A percentile compares a stretch with the other conserved stretches of the same genome.
These are phyloP conservation scores for Botrytis medusae DNA, from an alignment of 2,329 filamentous ascomycete species.

Conservation along the genomic window DNA sequence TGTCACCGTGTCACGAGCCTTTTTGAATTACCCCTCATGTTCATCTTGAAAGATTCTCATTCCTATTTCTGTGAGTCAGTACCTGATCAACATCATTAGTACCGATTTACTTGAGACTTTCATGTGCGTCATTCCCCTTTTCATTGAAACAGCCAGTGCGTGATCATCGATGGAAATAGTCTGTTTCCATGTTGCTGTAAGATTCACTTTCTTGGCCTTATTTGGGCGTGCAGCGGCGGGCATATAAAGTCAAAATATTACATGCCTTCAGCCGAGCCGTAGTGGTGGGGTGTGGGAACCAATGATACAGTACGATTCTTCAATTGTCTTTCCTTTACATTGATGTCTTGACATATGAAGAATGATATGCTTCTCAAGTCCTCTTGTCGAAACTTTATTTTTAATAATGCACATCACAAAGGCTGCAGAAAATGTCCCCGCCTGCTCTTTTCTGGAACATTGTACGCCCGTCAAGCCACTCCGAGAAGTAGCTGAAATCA, in stretches of 20 bases:
- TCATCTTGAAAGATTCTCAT: neutral
- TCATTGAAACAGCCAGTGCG: neutral
- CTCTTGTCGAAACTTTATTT: neutral
- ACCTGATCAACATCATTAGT: conserved; percentile 7
- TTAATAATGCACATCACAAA: neutral
- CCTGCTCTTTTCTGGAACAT: conserved; percentile 13
- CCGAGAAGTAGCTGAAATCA: conserved; percentile 2
- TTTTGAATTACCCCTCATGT: conserved; percentile 15
- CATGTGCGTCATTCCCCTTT: conserved; percentile 1
- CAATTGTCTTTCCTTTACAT: neutral
- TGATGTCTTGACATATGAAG: neutral
- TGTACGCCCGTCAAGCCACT: neutral
- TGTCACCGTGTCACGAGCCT: conserved; percentile 3
- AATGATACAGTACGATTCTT: neutral
- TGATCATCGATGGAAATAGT: conserved; percentile 1
- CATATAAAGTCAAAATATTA: neutral
- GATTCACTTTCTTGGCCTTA: neutral
- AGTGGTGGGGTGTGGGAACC: neutral
- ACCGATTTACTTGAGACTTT: neutral
- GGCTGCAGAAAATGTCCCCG: conserved; percentile 2
- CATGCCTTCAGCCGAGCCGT: neutral
- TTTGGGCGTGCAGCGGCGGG: neutral
- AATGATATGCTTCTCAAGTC: neutral
- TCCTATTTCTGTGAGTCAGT: neutral
- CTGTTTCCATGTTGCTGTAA: neutral